phyloP scores from a whole-genome alignment of 768 basidiomycete species.

The Suillus decipiens region DNA sequence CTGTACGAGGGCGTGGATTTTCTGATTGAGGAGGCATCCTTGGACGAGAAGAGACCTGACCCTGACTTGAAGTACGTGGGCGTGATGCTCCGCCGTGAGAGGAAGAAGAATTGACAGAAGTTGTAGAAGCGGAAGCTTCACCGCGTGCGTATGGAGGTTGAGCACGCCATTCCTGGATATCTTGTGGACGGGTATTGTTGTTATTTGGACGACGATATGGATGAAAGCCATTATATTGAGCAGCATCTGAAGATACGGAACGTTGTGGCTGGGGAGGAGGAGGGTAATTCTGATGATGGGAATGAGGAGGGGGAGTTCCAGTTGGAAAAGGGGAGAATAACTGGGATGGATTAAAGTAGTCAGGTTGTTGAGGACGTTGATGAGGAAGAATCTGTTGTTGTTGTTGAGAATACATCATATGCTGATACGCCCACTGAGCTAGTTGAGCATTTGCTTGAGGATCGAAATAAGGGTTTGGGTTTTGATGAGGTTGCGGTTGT shows the following conservation, averaged over 20 bases:
- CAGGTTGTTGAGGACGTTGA: conserved; percentile 39
- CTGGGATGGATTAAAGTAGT: conserved; percentile 62
- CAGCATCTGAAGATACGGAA: conserved; percentile 32
- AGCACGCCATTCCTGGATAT: conserved; percentile 51
- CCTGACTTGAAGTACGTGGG: conserved; percentile 73
- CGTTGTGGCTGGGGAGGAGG: conserved; percentile 40
- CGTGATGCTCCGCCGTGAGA: conserved; percentile 47
- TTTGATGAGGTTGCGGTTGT: conserved; percentile 20
- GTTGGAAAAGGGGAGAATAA: conserved; percentile 70
- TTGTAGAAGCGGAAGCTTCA: conserved; percentile 77
- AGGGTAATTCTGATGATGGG: conserved; percentile 15
- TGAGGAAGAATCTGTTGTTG: conserved; percentile 52
- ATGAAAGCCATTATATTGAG: conserved; percentile 62
- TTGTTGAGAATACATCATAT: conserved; percentile 83
- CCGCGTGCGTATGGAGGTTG: conserved; percentile 80
- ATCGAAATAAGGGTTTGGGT: conserved; percentile 69
- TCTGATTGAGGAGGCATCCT: conserved; percentile 35
- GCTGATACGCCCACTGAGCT: conserved; percentile 89
- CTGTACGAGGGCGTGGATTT: conserved; percentile 32
- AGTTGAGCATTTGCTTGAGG: conserved; percentile 73
- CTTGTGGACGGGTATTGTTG: conserved; percentile 21
- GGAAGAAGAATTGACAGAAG: conserved; percentile 72
- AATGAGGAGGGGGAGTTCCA: conserved; percentile 62
- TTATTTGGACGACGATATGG: conserved; percentile 73
- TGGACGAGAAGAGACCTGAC: conserved; percentile 55